phyloP scores from a whole-genome alignment of 305 asterid genomes.

The Fraxinus paxiana region DNA sequence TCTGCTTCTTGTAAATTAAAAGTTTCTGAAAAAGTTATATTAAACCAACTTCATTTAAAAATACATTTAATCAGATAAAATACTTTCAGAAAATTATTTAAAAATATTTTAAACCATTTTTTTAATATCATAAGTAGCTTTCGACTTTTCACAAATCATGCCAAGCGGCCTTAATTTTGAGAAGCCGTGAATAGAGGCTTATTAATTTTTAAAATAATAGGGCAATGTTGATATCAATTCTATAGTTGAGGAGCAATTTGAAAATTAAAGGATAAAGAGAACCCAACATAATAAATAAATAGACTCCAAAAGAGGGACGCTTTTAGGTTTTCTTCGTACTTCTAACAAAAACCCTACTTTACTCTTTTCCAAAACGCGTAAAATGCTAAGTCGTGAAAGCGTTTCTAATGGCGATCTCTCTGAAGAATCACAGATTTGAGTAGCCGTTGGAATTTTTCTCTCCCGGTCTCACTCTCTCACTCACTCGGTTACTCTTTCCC shows the following conservation, averaged over 20 bases:
- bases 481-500: background rate
- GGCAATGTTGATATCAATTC: background rate
- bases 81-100: background rate
- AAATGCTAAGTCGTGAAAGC: constrained; percentile 12
- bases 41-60: too few species aligned
- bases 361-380: constrained; percentile 14
- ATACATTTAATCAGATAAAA: too few species aligned
- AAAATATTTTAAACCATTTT: background rate
- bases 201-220: background rate
- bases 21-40: background rate
- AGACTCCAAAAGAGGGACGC: background rate
- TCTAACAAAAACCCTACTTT: constrained; percentile 15
- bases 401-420: constrained; percentile 19
- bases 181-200: background rate
- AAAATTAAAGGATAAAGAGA: background rate
- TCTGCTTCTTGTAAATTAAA: background rate
- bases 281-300: background rate
- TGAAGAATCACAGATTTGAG: background rate
- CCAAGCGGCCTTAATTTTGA: background rate
- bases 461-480: background rate
- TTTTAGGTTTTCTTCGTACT: constrained; percentile 15
- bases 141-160: background rate
- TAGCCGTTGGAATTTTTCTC: constrained; percentile 11
- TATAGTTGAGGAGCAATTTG: background rate
- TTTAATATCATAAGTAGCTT: background rate